These are phyloP conservation scores for Picochlorum sp. DNA, from an alignment of 139 green algal species.

Conservation along the genomic window DNA sequence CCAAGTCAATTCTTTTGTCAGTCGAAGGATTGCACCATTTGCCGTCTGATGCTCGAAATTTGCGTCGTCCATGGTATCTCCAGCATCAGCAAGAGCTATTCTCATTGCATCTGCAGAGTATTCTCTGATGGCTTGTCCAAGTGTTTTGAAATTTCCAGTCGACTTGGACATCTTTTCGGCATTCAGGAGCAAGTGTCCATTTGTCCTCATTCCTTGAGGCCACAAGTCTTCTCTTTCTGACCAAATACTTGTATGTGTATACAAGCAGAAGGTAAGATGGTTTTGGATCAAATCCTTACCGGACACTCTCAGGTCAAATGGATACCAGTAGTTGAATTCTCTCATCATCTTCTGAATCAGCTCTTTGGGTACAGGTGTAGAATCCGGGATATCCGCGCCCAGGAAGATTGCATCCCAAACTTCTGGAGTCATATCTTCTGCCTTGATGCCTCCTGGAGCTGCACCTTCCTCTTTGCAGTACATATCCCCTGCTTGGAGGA, in stretches of 20 bases:
- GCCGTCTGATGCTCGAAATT: constrained; percentile 90
- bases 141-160: constrained; percentile 93
- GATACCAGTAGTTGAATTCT: constrained; percentile 99
- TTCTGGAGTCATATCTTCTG: constrained; percentile 76
- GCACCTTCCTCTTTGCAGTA: constrained; percentile 51
- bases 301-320: constrained; percentile 90
- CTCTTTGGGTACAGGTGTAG: constrained; percentile 43
- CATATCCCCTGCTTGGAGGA: constrained; percentile 82
- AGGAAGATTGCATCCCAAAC: constrained; percentile 93
- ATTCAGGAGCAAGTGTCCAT: constrained; percentile 97
- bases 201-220: constrained; percentile 71
- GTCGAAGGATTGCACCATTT: constrained; percentile 88
- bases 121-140: constrained; percentile 76
- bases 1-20: constrained; percentile 89
- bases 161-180: constrained; percentile 98
- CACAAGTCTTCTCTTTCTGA: constrained; percentile 38
- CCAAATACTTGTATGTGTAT: constrained; percentile 96
- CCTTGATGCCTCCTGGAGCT: constrained; percentile 31
- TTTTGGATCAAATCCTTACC: constrained; percentile 98
- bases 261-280: constrained; percentile 97
- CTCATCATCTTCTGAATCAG: constrained; percentile 51
- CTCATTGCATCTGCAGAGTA: constrained; percentile 89
- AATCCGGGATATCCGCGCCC: constrained; percentile 39
- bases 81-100: constrained; percentile 90
- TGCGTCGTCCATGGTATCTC: constrained; percentile 93